A percentile compares a stretch with the other conserved stretches of the same genome.
Conservation (phyloP, 371 early-diverging fungal genomes). For the Apophysomyces elegans region DNA sequence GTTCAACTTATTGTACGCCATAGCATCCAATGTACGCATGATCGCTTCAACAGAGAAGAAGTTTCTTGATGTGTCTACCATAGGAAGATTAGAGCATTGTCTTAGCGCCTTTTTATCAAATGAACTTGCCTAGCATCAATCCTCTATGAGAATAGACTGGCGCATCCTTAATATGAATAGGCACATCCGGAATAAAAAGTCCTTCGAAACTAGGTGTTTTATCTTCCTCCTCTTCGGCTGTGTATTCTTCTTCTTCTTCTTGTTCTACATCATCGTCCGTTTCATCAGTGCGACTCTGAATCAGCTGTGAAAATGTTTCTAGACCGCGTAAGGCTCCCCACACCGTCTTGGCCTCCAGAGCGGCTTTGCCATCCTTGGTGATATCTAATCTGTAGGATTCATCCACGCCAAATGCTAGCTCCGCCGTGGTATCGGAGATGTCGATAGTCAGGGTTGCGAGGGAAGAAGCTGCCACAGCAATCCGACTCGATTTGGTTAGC, state of each 20-base stretch:
- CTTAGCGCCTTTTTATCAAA: background rate
- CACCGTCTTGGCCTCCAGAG: conserved; percentile 64
- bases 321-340: conserved; percentile 82
- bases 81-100: background rate
- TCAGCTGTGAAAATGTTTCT: conserved; percentile 76
- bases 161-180: conserved; percentile 69
- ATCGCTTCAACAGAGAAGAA: conserved; percentile 69
- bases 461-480: background rate
- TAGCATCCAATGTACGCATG: conserved; percentile 57
- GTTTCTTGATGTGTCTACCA: conserved; percentile 75
- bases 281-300: conserved; percentile 39
- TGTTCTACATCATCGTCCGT: background rate
- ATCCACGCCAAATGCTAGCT: conserved; percentile 52
- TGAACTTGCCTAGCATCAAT: conserved; percentile 55
- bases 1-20: conserved; percentile 64
- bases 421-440: conserved; percentile 36
- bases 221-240: conserved; percentile 23
- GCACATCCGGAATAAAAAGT: conserved; percentile 55
- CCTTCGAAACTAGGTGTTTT: conserved; percentile 17
- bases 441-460: conserved; percentile 34
- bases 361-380: conserved; percentile 40
- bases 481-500: conserved; percentile 12
- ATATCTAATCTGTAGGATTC: conserved; percentile 72
- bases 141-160: conserved; percentile 79
- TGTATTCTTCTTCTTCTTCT: conserved; percentile 18